These are phyloP conservation scores for Senecio squalidus DNA, from an alignment of 140 eudicot species.

Conservation along the genomic window DNA sequence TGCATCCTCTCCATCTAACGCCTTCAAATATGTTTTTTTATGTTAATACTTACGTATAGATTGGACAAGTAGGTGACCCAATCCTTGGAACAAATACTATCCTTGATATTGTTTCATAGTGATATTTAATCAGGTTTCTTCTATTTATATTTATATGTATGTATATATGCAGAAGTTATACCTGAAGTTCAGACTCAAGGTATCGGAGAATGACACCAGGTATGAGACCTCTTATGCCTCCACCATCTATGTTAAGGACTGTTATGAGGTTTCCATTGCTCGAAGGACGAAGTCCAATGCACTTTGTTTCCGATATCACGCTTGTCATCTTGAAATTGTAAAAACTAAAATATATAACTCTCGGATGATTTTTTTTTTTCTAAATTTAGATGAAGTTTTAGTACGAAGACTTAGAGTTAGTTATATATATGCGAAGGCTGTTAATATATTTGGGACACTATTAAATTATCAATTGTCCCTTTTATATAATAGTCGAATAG, in stretches of 20 bases:
- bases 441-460: too few relatives aligned
- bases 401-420: neutral
- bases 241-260: neutral
- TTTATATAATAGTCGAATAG: too few relatives aligned
- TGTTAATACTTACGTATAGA: too few relatives aligned
- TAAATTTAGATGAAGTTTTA: too few relatives aligned
- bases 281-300: neutral
- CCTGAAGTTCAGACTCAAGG: neutral
- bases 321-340: neutral
- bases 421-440: too few relatives aligned
- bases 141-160: too few relatives aligned
- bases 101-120: neutral
- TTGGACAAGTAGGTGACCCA: neutral
- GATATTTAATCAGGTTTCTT: neutral
- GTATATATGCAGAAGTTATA: neutral
- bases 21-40: neutral
- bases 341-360: neutral
- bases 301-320: neutral
- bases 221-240: neutral
- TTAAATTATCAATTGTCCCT: too few relatives aligned
- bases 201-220: neutral
- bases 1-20: neutral
- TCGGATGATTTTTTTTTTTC: neutral
- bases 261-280: neutral
- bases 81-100: neutral